Conservation (phyloP, 2,329 filamentous ascomycete genomes). For the Hymenoscyphus linearis region DNA sequence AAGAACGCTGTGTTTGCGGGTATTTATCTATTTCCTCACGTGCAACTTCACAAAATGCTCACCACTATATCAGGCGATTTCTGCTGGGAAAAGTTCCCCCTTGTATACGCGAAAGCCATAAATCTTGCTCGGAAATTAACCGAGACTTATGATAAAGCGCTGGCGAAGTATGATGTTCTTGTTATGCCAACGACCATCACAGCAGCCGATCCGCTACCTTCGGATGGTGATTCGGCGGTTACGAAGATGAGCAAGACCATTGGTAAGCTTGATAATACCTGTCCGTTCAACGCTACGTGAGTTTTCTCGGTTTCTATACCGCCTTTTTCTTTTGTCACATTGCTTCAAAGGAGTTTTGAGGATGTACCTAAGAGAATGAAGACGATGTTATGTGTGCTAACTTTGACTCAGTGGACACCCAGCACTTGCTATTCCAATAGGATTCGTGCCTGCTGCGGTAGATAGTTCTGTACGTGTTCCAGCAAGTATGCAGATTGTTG, state of each 20-base stretch:
- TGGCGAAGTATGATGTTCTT: slow-evolving; percentile 40
- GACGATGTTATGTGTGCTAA: not conserved
- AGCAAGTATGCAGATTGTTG: slow-evolving; percentile 51
- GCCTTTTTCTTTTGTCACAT: not conserved
- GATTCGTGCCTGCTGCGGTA: slow-evolving; percentile 34
- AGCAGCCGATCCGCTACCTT: slow-evolving; percentile 39
- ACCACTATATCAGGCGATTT: slow-evolving; percentile 10
- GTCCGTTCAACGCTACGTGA: slow-evolving; percentile 48
- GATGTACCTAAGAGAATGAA: not conserved
- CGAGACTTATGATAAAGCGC: slow-evolving; percentile 40
- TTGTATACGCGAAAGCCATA: slow-evolving; percentile 42
- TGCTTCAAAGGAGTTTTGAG: not conserved
- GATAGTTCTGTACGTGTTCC: slow-evolving; percentile 39
- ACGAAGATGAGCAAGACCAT: slow-evolving; percentile 45
- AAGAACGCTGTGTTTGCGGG: slow-evolving; percentile 15
- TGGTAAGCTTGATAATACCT: slow-evolving; percentile 51
- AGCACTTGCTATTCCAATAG: slow-evolving; percentile 47
- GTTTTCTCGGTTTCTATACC: not conserved
- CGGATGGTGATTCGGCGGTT: slow-evolving; percentile 31
- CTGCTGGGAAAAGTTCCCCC: slow-evolving; percentile 34
- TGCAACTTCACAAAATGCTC: not conserved
- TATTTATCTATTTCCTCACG: not conserved
- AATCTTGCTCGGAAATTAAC: slow-evolving; percentile 42
- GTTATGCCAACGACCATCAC: slow-evolving; percentile 45
- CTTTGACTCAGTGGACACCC: slow-evolving; percentile 40